Evolutionary conservation across 208 protist species (phyloP), one percentile per base, ranked within the genome.

Genomic region (Blechomonas ayalai): DNA sequence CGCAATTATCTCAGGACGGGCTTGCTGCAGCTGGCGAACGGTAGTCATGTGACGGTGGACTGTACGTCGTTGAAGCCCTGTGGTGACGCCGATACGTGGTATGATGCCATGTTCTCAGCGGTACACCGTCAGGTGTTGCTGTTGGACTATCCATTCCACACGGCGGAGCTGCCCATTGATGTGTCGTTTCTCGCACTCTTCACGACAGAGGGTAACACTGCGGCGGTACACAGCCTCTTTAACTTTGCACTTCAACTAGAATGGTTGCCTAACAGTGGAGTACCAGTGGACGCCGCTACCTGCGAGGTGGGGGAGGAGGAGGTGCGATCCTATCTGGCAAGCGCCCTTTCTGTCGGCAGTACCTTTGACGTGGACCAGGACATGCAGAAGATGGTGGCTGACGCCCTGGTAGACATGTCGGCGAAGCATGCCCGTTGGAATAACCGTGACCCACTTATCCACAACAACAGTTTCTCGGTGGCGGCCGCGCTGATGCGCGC

Each of bases 381-480:
- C 12, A 18, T 59, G 10, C 32, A 42, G 1, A 27, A 42, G 12
- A 19, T 34, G n/a, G 60, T 76, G 2, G 58, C 79, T 16, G 59
- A 67, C 1, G 59, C 56, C 15, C 50, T 90, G 35, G 35, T 82
- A 20, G 35, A 22, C 24, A 67, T 82, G 44, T 28, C 61, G 0
- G 34, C 16, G 7, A 53, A 66, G 16, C 43, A 73, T 2, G 58
- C 60, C 2, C 20, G 45, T 3, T 89, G 84, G 78, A 80, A 83
- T 43, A 92, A 92, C 27, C 65, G 66, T 27, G 79, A 92, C 47
- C 42, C 76, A 4, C 64, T 92, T 6, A 52, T 92, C 24, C 84
- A 92, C 57, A 92, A 92, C 62, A 92, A 87, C 44, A 79, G 71
- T 33, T 87, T 90, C 31, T 84, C 80, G 0, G 69, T 52, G 22